phyloP scores from a whole-genome alignment of 345 rosid genomes.

The Citrus trifoliata region DNA sequence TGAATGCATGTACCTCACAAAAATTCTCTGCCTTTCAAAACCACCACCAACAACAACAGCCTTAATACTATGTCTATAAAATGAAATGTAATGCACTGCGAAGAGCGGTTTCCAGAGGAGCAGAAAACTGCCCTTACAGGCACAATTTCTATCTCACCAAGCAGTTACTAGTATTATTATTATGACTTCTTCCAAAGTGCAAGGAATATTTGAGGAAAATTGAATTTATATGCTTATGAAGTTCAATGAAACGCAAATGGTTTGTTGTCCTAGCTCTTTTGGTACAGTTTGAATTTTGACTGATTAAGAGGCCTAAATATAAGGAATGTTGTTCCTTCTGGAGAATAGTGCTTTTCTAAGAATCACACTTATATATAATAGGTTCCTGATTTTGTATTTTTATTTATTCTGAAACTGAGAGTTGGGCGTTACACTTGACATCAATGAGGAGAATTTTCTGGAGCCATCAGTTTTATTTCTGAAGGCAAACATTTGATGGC shows the following conservation, averaged over 20 bases:
- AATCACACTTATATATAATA: not conserved
- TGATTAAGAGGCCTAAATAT: not conserved
- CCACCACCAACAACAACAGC: no score
- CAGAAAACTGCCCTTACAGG: no score
- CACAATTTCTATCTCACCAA: no score
- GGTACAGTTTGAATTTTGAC: not conserved
- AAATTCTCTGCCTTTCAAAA: not conserved
- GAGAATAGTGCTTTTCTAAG: not conserved
- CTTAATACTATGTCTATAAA: no score
- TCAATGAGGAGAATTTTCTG: no score
- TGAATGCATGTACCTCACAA: not conserved
- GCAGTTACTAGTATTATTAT: no score
- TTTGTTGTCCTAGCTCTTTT: not conserved
- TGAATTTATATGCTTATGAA: not conserved
- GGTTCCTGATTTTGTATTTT: not conserved
- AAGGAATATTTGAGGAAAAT: not conserved
- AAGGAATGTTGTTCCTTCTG: not conserved
- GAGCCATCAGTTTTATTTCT: no score
- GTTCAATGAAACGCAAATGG: not conserved
- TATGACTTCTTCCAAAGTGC: no score
- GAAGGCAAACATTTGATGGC: no score
- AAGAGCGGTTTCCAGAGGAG: no score
- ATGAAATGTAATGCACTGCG: no score
- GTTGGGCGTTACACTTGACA: no score
- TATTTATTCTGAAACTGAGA: not conserved